Percentiles rank a stretch among this genome's conserved stretches.
phyloP scores from a whole-genome alignment of 2,329 filamentous ascomycete species.

The Colletotrichum sp. region DNA sequence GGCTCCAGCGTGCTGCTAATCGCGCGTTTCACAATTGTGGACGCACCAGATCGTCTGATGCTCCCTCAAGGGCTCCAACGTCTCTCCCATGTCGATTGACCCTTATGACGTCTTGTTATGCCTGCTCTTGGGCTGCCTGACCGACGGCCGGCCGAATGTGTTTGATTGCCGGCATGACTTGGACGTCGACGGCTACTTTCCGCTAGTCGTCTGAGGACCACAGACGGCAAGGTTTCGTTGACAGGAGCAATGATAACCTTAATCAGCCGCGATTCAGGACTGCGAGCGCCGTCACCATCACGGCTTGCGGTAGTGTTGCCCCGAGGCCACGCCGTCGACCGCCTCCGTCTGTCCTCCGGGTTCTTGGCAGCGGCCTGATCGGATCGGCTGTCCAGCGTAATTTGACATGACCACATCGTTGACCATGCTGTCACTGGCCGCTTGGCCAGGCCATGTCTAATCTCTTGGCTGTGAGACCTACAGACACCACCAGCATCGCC shows the following conservation, averaged over 20 bases:
- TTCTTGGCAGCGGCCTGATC: conserved; percentile 2
- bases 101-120: conserved; percentile 10
- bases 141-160: neutral
- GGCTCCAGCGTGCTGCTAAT: neutral
- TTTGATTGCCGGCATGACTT: neutral
- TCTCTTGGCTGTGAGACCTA: neutral
- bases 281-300: neutral
- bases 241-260: conserved; percentile 13
- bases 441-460: neutral
- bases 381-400: neutral
- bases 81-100: neutral
- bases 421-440: neutral
- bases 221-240: neutral
- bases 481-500: neutral
- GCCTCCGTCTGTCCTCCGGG: neutral
- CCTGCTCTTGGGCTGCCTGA: neutral
- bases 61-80: neutral
- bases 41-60: conserved; percentile 16
- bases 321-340: neutral
- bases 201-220: conserved; percentile 1
- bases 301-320: neutral
- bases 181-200: conserved; percentile 14
- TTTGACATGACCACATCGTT: neutral
- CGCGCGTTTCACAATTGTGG: conserved; percentile 17
- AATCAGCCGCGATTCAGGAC: neutral